These are phyloP conservation scores for Styphnolobium japonicum DNA, from an alignment of 306 rosid species.

Conservation along the genomic window DNA sequence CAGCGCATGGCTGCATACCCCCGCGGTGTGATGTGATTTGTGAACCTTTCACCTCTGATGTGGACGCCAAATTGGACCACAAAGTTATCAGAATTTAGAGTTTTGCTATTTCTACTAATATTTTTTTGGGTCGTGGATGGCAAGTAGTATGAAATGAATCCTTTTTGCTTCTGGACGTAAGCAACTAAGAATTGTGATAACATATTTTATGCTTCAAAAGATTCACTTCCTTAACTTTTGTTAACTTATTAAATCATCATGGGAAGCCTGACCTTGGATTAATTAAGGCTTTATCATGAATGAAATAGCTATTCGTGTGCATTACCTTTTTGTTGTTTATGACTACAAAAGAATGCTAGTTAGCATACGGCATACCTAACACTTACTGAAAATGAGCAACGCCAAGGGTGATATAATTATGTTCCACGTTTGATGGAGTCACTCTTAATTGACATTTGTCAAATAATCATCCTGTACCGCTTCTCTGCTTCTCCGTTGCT, in stretches of 20 bases:
- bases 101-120: background rate
- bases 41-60: constrained; percentile 16
- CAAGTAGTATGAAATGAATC: background rate
- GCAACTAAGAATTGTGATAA: constrained; percentile 20
- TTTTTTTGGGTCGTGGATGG: background rate
- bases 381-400: constrained; percentile 19
- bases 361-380: constrained; percentile 28
- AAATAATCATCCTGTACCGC: background rate
- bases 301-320: constrained; percentile 1
- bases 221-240: constrained; percentile 35
- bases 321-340: constrained; percentile 17
- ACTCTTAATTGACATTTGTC: background rate
- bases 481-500: background rate
- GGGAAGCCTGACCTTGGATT: constrained; percentile 11
- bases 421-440: constrained; percentile 5
- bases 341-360: background rate
- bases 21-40: background rate
- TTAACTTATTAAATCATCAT: constrained; percentile 27
- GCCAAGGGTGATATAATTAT: constrained; percentile 26
- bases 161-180: constrained; percentile 23
- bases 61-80: constrained; percentile 32
- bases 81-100: background rate
- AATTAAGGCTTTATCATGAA: constrained; percentile 4
- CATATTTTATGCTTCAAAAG: constrained; percentile 20
- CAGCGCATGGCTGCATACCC: background rate